Base-by-base conservation (phyloP, 345 rosid genomes). In the Salix koriyanagi region DNA sequence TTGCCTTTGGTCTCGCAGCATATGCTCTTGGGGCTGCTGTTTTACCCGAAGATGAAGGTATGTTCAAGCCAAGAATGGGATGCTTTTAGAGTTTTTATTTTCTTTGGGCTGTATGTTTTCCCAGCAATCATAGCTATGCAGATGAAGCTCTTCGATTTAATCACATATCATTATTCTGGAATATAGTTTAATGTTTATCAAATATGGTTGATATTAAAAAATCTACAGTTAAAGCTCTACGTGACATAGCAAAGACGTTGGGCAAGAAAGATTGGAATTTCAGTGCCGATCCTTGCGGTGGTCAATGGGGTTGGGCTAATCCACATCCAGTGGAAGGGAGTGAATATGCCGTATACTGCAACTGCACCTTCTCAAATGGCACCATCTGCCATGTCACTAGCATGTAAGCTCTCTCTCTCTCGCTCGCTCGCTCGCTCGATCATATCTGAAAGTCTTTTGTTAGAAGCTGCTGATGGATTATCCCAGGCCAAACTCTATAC, bases 261-360 rank as follows among this genome's bases (percentile, higher is more conserved):
- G 74, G 78, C 14, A 79, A 79, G 74, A 69, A 62, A 56, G 7
- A 67, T 25, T 79, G 82, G 82, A 15, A 79, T 23, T 79, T 73
- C 23, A 67, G 69, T 3, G 77, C 56, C 4, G 77, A 79, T 73
- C 81, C 81, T 16, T 79, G 82, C 37, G 39, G 65, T 2, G 64
- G 70, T 2, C 10, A 44, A 58, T 26, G 11, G 18, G 77, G 77
- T 58, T 79, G 82, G 82, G 7, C 1, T 6, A 13, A 32, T 79
- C 58, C 28, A 39, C 13, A 23, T 36, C 26, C 10, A 1, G 18
- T 0, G 6, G 4, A 58, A 5, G 75, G 62, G 2, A 2, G 0
- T 10, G 66, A 41, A 5, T 34, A 79, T 46, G 62, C 25, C 12
- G 75, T 79, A 8, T 13, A 6, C 19, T 79, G 82, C 16, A 3